These are phyloP conservation scores for Amanita molliuscula DNA, from an alignment of 768 basidiomycete genomes.

Conservation along the genomic window DNA sequence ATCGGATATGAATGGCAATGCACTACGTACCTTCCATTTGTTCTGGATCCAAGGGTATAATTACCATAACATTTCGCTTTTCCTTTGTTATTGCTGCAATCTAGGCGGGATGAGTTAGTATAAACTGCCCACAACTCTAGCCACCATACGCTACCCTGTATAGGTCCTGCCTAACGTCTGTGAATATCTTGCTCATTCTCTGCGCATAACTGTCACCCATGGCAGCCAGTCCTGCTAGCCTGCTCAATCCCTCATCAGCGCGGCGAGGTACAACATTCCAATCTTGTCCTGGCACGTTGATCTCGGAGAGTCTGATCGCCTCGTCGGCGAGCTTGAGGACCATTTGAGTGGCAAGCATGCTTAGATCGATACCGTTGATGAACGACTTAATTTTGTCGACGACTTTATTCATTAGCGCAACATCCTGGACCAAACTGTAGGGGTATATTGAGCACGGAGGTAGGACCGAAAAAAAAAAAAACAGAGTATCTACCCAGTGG, in stretches of 20 bases:
- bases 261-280: slow-evolving; percentile 8
- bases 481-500: slow-evolving; percentile 13
- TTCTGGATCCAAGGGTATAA: slow-evolving; percentile 25
- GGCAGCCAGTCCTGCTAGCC: slow-evolving; percentile 16
- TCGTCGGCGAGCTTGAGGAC: slow-evolving; percentile 18
- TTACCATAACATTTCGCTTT: slow-evolving; percentile 15
- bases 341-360: slow-evolving; percentile 19
- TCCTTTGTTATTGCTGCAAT: slow-evolving; percentile 30
- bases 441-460: not conserved
- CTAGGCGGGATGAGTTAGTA: slow-evolving; percentile 11
- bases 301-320: slow-evolving; percentile 15
- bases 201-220: slow-evolving; percentile 18
- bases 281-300: slow-evolving; percentile 8
- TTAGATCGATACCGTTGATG: slow-evolving; percentile 19
- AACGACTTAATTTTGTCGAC: slow-evolving; percentile 16
- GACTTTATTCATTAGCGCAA: slow-evolving; percentile 17
- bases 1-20: not conserved
- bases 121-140: not conserved
- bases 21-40: slow-evolving; percentile 17
- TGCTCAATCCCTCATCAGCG: slow-evolving; percentile 11
- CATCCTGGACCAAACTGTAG: not conserved
- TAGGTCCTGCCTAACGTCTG: slow-evolving; percentile 24
- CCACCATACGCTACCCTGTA: slow-evolving; percentile 21
- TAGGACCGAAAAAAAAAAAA: not conserved
- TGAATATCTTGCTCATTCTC: slow-evolving; percentile 17